These are phyloP conservation scores for Monosporascus sp. DNA, from an alignment of 2,329 filamentous ascomycete genomes.

Conservation along the genomic window DNA sequence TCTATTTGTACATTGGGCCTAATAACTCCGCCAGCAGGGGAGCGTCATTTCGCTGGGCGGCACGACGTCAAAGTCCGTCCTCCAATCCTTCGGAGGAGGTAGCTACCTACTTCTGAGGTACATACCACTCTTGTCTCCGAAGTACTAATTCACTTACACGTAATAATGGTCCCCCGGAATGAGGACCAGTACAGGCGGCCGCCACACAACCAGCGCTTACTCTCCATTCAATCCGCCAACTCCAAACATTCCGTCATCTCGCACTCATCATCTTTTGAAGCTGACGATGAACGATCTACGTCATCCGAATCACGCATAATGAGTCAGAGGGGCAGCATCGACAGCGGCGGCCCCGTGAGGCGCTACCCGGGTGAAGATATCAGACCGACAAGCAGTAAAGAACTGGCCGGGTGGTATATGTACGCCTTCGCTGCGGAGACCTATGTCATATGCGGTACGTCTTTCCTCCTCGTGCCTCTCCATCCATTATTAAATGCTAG, in stretches of 20 bases:
- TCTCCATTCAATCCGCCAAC: constrained; percentile 43
- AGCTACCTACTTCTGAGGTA: too few relatives aligned
- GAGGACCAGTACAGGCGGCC: constrained; percentile 27
- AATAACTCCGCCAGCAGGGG: too few relatives aligned
- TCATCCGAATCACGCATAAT: constrained; percentile 33
- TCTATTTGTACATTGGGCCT: too few relatives aligned
- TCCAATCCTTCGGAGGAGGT: too few relatives aligned
- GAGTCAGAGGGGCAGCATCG: constrained; percentile 31
- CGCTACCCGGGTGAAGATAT: constrained; percentile 81
- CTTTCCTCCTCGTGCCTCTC: background rate
- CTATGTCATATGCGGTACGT: constrained; percentile 86
- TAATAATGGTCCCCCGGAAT: constrained; percentile 32
- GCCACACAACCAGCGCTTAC: constrained; percentile 40
- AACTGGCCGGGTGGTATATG: constrained; percentile 90
- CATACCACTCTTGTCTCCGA: too few relatives aligned
- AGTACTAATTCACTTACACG: background rate
- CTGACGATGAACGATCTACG: constrained; percentile 62
- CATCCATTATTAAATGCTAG: background rate
- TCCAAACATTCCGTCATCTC: constrained; percentile 55
- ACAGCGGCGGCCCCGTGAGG: constrained; percentile 33
- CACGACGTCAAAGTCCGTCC: too few relatives aligned
- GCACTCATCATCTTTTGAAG: constrained; percentile 60
- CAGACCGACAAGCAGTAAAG: constrained; percentile 78
- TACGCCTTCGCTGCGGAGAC: constrained; percentile 96
- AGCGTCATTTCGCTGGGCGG: too few relatives aligned